Evolutionary conservation across 139 green algal species (phyloP).

Genomic region (Coelastrella sp.): DNA sequence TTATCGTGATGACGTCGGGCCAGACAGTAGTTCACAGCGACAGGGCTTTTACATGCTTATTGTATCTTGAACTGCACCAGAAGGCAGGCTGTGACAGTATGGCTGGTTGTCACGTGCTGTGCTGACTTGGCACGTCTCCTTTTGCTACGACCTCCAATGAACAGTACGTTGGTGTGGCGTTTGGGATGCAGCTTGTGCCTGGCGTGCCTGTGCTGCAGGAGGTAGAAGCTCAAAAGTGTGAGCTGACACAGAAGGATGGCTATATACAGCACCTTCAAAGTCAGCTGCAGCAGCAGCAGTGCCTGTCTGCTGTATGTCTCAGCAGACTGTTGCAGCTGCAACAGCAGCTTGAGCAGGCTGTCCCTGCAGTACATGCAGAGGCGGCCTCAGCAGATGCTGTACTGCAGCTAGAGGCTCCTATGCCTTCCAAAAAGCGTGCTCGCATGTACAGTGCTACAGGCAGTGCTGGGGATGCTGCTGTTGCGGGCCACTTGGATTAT

Average conservation of each 20-base stretch:
- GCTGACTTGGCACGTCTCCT: no score
- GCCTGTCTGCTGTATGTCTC: background rate
- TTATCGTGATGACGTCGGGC: background rate
- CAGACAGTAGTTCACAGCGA: no score
- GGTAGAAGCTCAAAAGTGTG: no score
- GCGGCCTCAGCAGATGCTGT: slow-evolving; percentile 1
- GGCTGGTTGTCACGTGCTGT: no score
- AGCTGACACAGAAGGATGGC: background rate
- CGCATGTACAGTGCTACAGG: slow-evolving; percentile 10
- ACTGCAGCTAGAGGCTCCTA: background rate
- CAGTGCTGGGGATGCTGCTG: background rate
- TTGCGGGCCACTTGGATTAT: background rate
- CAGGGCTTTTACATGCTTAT: no score
- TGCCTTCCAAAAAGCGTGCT: background rate
- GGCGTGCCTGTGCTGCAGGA: background rate
- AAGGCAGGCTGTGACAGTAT: no score
- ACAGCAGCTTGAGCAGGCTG: background rate
- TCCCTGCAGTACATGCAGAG: background rate
- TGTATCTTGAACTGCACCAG: no score
- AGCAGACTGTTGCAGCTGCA: background rate
- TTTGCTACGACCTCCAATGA: no score
- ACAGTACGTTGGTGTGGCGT: no score
- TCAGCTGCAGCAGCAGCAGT: background rate
- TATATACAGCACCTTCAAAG: background rate
- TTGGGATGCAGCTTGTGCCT: no score